Evolutionary conservation across 176 grass and related monocot species (phyloP), one percentile per base, ranked within the genome.

Genomic region (Areca catechu): DNA sequence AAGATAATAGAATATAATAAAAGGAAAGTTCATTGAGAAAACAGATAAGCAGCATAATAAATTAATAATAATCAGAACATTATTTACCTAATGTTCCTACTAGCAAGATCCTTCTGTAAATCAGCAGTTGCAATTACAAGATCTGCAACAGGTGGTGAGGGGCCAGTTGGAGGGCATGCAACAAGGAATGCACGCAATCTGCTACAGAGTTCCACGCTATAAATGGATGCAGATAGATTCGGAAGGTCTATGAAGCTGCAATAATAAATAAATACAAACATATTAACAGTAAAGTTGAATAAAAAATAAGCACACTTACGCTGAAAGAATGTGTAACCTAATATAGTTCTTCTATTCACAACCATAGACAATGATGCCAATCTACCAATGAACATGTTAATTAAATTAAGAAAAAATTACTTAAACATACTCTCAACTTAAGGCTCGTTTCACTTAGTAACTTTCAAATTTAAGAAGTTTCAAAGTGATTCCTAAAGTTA

Each of bases 91-190:
- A 98, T 92, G 58, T 89, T 98, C 93, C 93, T 92, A 70, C 81
- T 92, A 72, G 65, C 29, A 58, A 98, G 81, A 61, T 98, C 88
- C 70, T 89, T 98, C 67, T 98, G 88, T 73, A 98, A 98, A 71
- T 98, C 88, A 48, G 87, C 81, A 49, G 93, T 83, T 19, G 88
- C 87, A 71, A 98, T 77, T 24, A 98, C 84, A 66, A 98, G 77
- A 85, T 98, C 93, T 30, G 84, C 66, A 22, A 98, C 93, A 75
- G 88, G 93, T 57, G 81, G 70, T 63, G 87, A 84, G 49, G 93
- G 88, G 7, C 93, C 88, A 70, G 78, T 73, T 19, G 93, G 93
- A 78, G 93, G 93, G 58, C 88, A 98, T 28, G 83, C 78, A 66
- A 98, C 84, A 58, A 98, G 84, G 54, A 98, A 98, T 60, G 79